phyloP scores from a whole-genome alignment of 163 green algal species.

The Chlamydomonas reinhardtii region DNA sequence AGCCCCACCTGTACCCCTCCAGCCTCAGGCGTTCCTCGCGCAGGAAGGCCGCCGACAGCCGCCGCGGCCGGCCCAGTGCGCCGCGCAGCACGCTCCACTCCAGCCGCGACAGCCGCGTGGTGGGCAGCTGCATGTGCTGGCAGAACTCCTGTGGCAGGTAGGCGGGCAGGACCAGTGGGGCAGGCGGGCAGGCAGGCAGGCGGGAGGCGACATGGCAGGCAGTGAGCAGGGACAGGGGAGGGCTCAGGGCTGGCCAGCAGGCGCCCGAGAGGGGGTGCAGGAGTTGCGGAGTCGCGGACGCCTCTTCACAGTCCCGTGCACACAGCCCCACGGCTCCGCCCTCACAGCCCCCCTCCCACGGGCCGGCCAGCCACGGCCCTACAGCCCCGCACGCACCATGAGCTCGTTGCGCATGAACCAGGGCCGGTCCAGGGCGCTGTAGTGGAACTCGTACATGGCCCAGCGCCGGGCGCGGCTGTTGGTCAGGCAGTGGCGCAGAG shows the following conservation, averaged over 20 bases:
- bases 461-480: constrained; percentile 58
- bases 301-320: no score
- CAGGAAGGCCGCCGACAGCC: constrained; percentile 83
- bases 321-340: no score
- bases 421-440: constrained; percentile 80
- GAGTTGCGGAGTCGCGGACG: no score
- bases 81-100: constrained; percentile 80
- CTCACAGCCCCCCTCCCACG: no score
- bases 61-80: constrained; percentile 76
- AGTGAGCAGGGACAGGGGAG: no score
- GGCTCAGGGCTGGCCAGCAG: no score
- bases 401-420: constrained; percentile 83
- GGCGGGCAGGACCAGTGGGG: background rate
- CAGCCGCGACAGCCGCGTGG: constrained; percentile 65
- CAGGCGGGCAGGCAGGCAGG: background rate
- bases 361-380: no score
- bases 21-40: constrained; percentile 79
- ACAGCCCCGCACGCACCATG: no score
- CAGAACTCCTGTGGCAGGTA: constrained; percentile 36
- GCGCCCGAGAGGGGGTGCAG: no score
- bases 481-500: constrained; percentile 74
- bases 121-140: constrained; percentile 44
- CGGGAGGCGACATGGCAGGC: background rate
- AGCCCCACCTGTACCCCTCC: constrained; percentile 72
- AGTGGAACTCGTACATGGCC: constrained; percentile 81